Evolutionary conservation across 352 stramenopile species (phyloP).

Genomic region (Phytopythium chamaehyphon): DNA sequence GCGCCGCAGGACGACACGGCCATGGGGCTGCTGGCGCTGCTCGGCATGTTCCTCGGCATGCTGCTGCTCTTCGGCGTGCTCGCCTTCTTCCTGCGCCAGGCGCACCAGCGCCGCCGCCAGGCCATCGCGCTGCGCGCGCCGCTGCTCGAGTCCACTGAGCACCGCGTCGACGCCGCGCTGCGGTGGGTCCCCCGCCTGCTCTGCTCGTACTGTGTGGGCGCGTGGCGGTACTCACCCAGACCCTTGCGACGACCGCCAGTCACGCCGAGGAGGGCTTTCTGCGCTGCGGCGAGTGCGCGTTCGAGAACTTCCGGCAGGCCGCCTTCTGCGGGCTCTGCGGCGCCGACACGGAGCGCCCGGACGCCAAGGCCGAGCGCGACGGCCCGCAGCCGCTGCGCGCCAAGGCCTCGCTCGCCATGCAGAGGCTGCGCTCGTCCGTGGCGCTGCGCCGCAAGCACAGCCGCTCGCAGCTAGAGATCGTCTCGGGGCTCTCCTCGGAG

Average conservation of each 20-base stretch:
- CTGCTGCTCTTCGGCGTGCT: constrained; percentile 18
- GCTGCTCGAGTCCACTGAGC: constrained; percentile 24
- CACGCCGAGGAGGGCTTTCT: constrained; percentile 37
- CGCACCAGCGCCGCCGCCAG: constrained; percentile 15
- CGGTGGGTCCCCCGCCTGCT: constrained; percentile 2
- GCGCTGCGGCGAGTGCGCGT: constrained; percentile 26
- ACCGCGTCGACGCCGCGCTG: constrained; percentile 31
- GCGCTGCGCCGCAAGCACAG: constrained; percentile 14
- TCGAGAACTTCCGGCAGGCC: constrained; percentile 42
- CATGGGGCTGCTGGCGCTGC: constrained; percentile 9
- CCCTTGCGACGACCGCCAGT: constrained; percentile 6
- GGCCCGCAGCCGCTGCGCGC: constrained; percentile 9
- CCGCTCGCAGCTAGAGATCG: constrained; percentile 13
- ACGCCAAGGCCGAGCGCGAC: constrained; percentile 2
- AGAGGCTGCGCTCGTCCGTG: constrained; percentile 6
- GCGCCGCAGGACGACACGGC: constrained; percentile 1
- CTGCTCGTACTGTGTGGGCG: no score
- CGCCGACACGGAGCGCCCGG: constrained; percentile 3
- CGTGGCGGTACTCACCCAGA: no score
- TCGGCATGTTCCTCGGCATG: constrained; percentile 14
- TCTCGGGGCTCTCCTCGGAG: no score
- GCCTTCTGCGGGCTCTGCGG: constrained; percentile 38
- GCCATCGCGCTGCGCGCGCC: constrained; percentile 20
- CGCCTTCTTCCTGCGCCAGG: constrained; percentile 11
- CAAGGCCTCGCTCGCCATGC: constrained; percentile 5